Evolutionary conservation across 345 rosid species (phyloP).

Genomic region (Populus deltoides): DNA sequence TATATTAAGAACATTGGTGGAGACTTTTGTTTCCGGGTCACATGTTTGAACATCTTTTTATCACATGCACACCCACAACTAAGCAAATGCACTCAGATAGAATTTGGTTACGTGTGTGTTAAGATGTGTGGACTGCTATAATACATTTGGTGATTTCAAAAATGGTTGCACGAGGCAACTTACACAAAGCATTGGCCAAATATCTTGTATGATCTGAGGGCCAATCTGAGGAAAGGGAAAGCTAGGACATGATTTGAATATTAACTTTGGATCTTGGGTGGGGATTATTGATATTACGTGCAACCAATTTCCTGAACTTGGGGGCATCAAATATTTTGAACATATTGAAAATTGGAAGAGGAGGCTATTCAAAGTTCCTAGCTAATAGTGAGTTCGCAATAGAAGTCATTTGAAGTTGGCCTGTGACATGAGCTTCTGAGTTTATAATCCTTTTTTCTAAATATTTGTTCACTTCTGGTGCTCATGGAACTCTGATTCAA

Average conservation of each 20-base stretch:
- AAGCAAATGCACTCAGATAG: background rate
- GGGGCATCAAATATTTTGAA: background rate
- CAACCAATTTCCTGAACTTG: background rate
- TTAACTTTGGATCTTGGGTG: background rate
- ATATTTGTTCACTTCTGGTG: background rate
- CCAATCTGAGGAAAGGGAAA: background rate
- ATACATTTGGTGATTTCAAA: background rate
- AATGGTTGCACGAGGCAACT: background rate
- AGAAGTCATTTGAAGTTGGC: background rate
- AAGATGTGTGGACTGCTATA: background rate
- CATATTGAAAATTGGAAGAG: background rate
- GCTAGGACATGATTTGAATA: background rate
- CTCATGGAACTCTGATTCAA: background rate
- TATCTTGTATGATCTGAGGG: background rate
- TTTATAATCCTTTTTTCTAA: background rate
- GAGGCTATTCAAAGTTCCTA: background rate
- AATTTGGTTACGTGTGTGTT: background rate
- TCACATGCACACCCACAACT: background rate
- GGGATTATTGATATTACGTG: background rate
- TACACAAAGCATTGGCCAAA: background rate
- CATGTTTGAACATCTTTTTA: background rate
- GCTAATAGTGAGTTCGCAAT: background rate
- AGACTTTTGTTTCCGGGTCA: background rate
- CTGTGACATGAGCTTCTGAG: background rate
- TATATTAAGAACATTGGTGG: background rate